Evolutionary conservation across 805 yeast genomes (phyloP).

Genomic region (Yamadazyma akitaensis): DNA sequence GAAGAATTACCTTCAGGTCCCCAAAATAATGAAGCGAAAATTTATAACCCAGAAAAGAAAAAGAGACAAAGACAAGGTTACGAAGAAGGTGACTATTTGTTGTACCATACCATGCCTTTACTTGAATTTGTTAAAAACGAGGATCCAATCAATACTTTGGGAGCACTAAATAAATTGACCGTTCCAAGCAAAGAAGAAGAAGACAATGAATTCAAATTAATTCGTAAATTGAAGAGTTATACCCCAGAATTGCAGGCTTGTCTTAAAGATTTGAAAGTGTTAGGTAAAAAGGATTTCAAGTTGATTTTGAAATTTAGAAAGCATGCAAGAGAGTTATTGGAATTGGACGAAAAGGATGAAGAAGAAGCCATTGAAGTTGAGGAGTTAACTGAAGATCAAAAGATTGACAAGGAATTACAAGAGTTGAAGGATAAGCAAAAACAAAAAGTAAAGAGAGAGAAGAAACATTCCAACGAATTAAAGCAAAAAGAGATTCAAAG

Average conservation of each 20-base stretch:
- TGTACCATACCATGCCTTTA: conserved; percentile 67
- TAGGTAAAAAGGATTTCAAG: conserved; percentile 93
- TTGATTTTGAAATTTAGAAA: conserved; percentile 83
- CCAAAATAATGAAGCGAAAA: conserved; percentile 83
- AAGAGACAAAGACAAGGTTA: conserved; percentile 93
- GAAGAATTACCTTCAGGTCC: conserved; percentile 77
- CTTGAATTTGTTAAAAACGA: conserved; percentile 79
- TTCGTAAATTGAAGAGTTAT: conserved; percentile 72
- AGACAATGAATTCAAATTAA: conserved; percentile 56
- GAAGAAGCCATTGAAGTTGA: conserved; percentile 59
- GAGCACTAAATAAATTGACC: conserved; percentile 63
- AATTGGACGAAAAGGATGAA: conserved; percentile 55
- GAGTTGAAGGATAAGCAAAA: conserved; percentile 69
- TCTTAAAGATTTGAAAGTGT: conserved; percentile 85
- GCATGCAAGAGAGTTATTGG: conserved; percentile 74
- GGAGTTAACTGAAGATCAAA: conserved; percentile 81
- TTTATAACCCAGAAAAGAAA: conserved; percentile 91
- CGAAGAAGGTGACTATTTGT: conserved; percentile 83
- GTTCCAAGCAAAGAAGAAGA: conserved; percentile 53
- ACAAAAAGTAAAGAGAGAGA: conserved; percentile 71
- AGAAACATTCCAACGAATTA: conserved; percentile 73
- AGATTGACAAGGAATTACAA: conserved; percentile 79
- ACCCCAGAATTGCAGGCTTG: conserved; percentile 78
- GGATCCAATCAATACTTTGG: conserved; percentile 81
- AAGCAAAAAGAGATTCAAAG: conserved; percentile 86